These are phyloP conservation scores for Termitomyces sp. DNA, from an alignment of 768 basidiomycete genomes.

Conservation along the genomic window DNA sequence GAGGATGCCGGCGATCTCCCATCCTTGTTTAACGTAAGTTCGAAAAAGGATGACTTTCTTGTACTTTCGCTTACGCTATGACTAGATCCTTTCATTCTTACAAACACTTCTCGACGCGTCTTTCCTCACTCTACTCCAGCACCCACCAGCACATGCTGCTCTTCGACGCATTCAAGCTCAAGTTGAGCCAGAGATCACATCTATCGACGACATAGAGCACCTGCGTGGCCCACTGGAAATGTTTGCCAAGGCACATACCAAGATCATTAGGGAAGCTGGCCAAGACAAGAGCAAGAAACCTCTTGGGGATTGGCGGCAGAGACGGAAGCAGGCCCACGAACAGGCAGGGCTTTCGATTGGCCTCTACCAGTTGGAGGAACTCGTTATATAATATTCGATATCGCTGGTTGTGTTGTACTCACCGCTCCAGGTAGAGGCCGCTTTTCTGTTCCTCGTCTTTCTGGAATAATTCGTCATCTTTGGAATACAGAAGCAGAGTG, in stretches of 20 bases:
- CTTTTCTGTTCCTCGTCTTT: too few relatives aligned
- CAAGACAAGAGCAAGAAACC: conserved; percentile 30
- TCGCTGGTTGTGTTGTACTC: too few relatives aligned
- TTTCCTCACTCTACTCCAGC: conserved; percentile 63
- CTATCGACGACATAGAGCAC: conserved; percentile 46
- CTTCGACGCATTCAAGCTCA: conserved; percentile 47
- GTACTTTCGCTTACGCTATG: not conserved
- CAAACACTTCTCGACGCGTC: conserved; percentile 70
- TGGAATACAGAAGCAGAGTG: too few relatives aligned
- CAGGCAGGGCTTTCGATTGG: conserved; percentile 53
- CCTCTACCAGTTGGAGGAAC: conserved; percentile 69
- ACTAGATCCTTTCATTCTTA: conserved; percentile 55
- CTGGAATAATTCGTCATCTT: too few relatives aligned
- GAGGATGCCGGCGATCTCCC: conserved; percentile 32
- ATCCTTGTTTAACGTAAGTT: conserved; percentile 37
- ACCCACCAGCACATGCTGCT: conserved; percentile 53
- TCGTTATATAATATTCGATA: conserved; percentile 35
- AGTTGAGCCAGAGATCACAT: conserved; percentile 52
- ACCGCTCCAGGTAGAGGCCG: too few relatives aligned
- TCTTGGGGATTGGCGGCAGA: conserved; percentile 45
- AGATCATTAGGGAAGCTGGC: conserved; percentile 40
- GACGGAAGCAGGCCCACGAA: conserved; percentile 51
- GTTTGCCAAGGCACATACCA: conserved; percentile 54
- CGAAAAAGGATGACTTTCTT: not conserved
- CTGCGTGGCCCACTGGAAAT: conserved; percentile 62